Base-by-base conservation (phyloP, 441 rosid species). In the Oxalis stricta region DNA sequence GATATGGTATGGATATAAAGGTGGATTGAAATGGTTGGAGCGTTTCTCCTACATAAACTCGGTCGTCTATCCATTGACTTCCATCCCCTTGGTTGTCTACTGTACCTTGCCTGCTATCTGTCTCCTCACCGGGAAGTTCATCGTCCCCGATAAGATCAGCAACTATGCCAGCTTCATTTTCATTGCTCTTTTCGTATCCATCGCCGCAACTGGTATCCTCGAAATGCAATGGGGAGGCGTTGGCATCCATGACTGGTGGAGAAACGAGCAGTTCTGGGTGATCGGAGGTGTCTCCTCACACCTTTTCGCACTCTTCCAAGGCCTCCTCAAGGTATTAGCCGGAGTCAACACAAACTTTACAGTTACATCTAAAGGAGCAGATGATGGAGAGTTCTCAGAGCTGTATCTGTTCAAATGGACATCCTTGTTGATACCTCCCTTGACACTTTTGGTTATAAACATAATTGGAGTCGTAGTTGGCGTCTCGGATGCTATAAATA, bases 241-340 rank as follows among this genome's bases (percentile, higher is more conserved):
- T 8, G 95, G 94, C 5, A 79, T 86, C 38, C 78, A 91, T 18
- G 94, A 84, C 61, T 84, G 95, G 96, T 91, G 99, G 99, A 84
- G 99, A 63, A 91, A 91, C 4, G 95, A 91, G 71, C 99, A 91
- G 70, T 91, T 91, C 49, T 91, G 99, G 99, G 99, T 91, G 45
- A 91, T 91, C 3, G 96, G 99, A 19, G 99, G 96, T 0, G 85
- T 60, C n/a, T 91, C 99, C n/a, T 60, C 95, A 0, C 99, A 91
- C 56, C 66, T 91, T 5, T 86, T 86, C 58, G 99, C 99, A 10
- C 84, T 91, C 33, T 66, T 91, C 68, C 99, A 91, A 61, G 99
- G 96, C 60, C 69, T 91, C 19, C 88, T 91, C 21, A 91, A 91
- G 77, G 99, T 86, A 22, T 55, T 91, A 41, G 99, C 91, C 3